Base-by-base conservation (phyloP, 495 filamentous ascomycete species). In the Lophium mytilinum region DNA sequence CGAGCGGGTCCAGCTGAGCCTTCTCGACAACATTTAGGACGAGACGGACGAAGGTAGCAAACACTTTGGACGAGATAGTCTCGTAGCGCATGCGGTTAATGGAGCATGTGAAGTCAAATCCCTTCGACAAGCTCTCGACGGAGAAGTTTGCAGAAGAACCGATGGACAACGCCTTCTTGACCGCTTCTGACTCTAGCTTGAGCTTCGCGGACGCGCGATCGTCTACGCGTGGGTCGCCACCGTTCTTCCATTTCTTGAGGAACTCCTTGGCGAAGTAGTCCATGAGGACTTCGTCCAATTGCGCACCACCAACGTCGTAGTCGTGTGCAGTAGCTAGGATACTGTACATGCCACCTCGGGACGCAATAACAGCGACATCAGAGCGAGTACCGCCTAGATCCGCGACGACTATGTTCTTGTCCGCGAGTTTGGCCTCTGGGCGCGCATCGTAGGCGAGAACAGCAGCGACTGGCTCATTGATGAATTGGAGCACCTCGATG, bases 211-310 rank as follows among this genome's bases (percentile, higher is more conserved):
- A 74, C 62, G 85, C 84, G 61, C 85, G 84, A 10, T 81, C 78
- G 63, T 89, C 86, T 68, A 85, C 79, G 56, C 93, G 80, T 21
- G 94, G 93, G 69, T 98, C 93, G 19, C 53, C 59, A 15, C 57
- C 69, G 47, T 78, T 80, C 71, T 90, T 89, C 71, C 92, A 75
- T 76, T 94, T 90, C 81, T 97, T 96, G 61, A 92, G 77, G 75
- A 98, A 98, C 71, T 96, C 93, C 80, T 98, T 97, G 56, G 93
- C 86, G 65, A 96, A 96, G 78, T 96, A 84, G 69, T 97, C 91
- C 63, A 96, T 86, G 46, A 98, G 78, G 37, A 94, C 83, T 66
- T 91, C 79, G 73, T 98, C 93, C 36, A 98, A 75, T 45, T 87
- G 82, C 21, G 79, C 72, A 63, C 93, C 93, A 48, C 85, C 82